phyloP scores from a whole-genome alignment of 176 grass and related monocot genomes.

The Pontederia paniculata region DNA sequence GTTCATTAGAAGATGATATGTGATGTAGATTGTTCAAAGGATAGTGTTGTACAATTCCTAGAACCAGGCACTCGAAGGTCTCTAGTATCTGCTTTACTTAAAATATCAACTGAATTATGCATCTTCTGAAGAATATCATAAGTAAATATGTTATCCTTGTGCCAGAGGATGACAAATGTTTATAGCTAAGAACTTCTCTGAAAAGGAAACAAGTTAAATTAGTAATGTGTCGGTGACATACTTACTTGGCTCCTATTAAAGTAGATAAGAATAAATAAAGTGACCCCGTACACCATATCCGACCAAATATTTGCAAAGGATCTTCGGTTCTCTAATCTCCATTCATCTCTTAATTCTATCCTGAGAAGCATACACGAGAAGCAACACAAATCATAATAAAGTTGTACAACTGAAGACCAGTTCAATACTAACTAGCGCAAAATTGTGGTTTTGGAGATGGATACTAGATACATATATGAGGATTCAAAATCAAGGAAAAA shows the following conservation, averaged over 20 bases:
- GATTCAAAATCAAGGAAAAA: background rate
- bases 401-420: background rate
- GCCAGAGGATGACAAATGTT: background rate
- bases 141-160: no score
- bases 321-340: conserved; percentile 78
- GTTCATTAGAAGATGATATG: no score
- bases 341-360: conserved; percentile 85
- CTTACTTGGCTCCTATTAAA: conserved; percentile 81
- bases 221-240: conserved; percentile 18
- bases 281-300: conserved; percentile 64
- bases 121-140: no score
- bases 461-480: no score
- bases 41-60: no score
- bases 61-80: no score
- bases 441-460: no score
- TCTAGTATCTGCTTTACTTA: background rate
- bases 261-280: conserved; percentile 78
- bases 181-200: background rate
- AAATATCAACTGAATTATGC: no score
- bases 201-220: background rate
- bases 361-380: conserved; percentile 39
- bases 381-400: conserved; percentile 6
- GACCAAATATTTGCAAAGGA: conserved; percentile 95
- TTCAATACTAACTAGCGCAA: no score
- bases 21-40: no score